These are phyloP conservation scores for Solanum gandarillasii DNA, from an alignment of 257 asterid genomes.

Conservation along the genomic window DNA sequence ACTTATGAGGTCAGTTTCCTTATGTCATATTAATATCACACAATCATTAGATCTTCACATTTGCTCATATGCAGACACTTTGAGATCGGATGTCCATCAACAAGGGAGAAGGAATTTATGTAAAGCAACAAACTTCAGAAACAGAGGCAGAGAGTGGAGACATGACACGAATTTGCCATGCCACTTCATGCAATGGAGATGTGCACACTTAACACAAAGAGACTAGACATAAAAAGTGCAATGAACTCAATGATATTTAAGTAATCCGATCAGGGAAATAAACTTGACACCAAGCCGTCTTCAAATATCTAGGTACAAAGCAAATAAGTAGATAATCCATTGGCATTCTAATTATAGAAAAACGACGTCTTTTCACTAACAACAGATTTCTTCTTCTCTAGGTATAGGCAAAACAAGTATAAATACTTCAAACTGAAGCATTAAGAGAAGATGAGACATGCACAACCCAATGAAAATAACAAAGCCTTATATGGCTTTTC, in stretches of 20 bases:
- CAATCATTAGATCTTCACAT: not conserved
- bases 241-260: not conserved
- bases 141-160: not conserved
- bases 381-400: not conserved
- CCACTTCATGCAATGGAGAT: not conserved
- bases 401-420: not conserved
- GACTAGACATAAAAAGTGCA: not conserved
- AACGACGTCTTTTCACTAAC: not conserved
- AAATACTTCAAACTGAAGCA: not conserved
- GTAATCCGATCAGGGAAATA: not conserved
- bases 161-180: not conserved
- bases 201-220: not conserved
- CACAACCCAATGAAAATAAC: not conserved
- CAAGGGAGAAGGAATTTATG: not conserved
- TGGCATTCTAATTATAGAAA: not conserved
- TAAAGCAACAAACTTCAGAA: not conserved
- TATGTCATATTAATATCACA: not conserved
- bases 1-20: not conserved
- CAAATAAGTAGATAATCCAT: not conserved
- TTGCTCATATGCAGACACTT: not conserved
- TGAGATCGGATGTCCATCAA: not conserved
- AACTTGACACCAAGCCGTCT: not conserved
- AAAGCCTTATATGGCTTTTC: not conserved
- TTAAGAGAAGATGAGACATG: not conserved
- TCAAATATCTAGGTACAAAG: not conserved